Evolutionary conservation across 345 rosid species (phyloP).

Genomic region (Carallia pectinifolia): DNA sequence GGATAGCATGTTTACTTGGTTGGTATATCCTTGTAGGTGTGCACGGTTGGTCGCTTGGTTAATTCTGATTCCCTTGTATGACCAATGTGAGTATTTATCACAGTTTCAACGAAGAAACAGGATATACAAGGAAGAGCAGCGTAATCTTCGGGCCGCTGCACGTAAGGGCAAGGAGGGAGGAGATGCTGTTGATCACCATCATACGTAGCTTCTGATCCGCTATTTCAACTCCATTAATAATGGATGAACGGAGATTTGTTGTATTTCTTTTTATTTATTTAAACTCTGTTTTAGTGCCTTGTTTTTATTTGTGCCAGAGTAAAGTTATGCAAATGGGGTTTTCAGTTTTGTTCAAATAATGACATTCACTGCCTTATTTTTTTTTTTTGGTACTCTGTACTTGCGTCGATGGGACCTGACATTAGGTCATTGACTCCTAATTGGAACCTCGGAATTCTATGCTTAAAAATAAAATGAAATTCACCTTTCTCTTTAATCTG

Average conservation of each 20-base stretch:
- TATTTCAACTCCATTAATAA: slow-evolving; percentile 32
- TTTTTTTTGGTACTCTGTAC: neutral
- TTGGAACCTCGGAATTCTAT: too few relatives aligned
- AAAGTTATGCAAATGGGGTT: neutral
- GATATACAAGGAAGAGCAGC: slow-evolving; percentile 97
- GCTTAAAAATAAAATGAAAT: too few relatives aligned
- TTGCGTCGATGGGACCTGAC: neutral
- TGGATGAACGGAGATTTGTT: slow-evolving; percentile 25
- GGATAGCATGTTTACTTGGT: too few relatives aligned
- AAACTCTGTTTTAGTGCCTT: slow-evolving; percentile 1
- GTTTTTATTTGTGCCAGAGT: slow-evolving; percentile 14
- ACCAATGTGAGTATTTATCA: slow-evolving; percentile 15
- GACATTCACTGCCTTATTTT: slow-evolving; percentile 1
- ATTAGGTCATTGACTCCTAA: too few relatives aligned
- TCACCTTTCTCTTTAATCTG: too few relatives aligned
- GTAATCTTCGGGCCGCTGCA: slow-evolving; percentile 79
- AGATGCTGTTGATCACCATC: slow-evolving; percentile 43
- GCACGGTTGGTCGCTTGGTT: neutral
- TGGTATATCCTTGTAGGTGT: neutral
- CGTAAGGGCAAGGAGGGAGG: slow-evolving; percentile 52
- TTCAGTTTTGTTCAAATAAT: slow-evolving; percentile 14
- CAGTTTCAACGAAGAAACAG: slow-evolving; percentile 94
- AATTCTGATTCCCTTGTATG: neutral
- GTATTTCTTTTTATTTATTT: slow-evolving; percentile 10
- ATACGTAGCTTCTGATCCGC: slow-evolving; percentile 29